Evolutionary conservation across 352 stramenopile species (phyloP), one percentile per base, ranked within the genome.

Genomic region (Plasmopara muralis): DNA sequence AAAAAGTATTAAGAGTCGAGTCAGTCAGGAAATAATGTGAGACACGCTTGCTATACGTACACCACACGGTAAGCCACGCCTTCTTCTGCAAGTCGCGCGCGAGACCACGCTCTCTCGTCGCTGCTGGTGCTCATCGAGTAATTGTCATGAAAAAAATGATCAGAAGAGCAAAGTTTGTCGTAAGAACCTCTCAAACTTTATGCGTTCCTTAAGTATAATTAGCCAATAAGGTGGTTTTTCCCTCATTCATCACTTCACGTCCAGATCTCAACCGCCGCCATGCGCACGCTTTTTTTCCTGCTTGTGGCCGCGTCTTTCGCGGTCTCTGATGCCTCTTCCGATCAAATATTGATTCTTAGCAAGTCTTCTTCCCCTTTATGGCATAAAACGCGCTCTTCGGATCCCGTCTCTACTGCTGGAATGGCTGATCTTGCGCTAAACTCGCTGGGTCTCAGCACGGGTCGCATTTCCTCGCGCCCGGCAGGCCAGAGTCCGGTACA

Each of bases 51-150:
- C 0, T 31, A 8, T n/a, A 60, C 73, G 40, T 69, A 87, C 76
- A 85, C 76, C 16, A 83, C 64, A 28, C 74, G 76, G 25, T 81
- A 72, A 20, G 48, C 55, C 49, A 85, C 74, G 41, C 76, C 73
- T 58, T 83, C 62, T 37, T 80, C 69, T 47, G 55, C 53, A 25
- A 85, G 63, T 1, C 72, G 71, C 44, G 49, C 66, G 6, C 54
- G 39, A 10, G 75, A 73, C 75, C 75, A 86, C 33, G 56, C 39
- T 0, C 50, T 43, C 15, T 71, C 55, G 43, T 62, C 51, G 30
- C 50, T 43, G 42, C 59, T 65, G 29, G 18, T 66, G 41, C 38
- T 62, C 31, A 35, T 35, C 10, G 7, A 35, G 10, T 12, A 2
- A 35, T 35, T 25, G 20, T 25, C 20, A 25, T 25, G 20, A 25